Evolutionary conservation across 2,329 filamentous ascomycete genomes (phyloP).

Genomic region (Penicillium sp.): DNA sequence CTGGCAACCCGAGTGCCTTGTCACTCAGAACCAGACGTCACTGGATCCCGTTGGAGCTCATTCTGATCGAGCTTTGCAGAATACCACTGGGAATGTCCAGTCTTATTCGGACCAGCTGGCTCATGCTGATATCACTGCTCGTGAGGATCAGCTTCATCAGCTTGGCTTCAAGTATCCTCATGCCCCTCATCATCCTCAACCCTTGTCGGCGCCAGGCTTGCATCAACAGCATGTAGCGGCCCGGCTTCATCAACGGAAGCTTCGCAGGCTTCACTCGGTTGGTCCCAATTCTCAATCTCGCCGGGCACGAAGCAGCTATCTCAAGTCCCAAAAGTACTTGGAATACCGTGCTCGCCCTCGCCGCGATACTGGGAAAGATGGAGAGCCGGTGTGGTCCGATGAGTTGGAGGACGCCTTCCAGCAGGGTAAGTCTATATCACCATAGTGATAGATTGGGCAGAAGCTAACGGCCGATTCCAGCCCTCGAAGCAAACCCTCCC

Average conservation of each 20-base stretch:
- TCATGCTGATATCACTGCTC: conserved; percentile 23
- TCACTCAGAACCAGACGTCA: conserved; percentile 31
- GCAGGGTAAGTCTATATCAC: conserved; percentile 31
- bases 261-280: conserved; percentile 31
- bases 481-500: conserved; percentile 48
- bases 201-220: conserved; percentile 20
- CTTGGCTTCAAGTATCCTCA: conserved; percentile 33
- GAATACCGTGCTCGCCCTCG: conserved; percentile 38
- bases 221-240: conserved; percentile 24
- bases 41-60: conserved; percentile 31
- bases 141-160: conserved; percentile 31
- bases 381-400: conserved; percentile 40
- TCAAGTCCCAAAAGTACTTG: conserved; percentile 38
- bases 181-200: conserved; percentile 21
- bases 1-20: conserved; percentile 35
- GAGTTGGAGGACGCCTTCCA: conserved; percentile 42
- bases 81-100: conserved; percentile 39
- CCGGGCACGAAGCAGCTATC: conserved; percentile 27
- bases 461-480: conserved; percentile 23
- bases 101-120: conserved; percentile 31
- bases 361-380: conserved; percentile 37
- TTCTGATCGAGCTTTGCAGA: conserved; percentile 33
- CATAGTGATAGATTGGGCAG: neutral
- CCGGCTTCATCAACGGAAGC: conserved; percentile 29
- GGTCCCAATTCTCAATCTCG: conserved; percentile 23